Evolutionary conservation across 257 asterid species (phyloP).

Genomic region (Rubia yunnanensis): DNA sequence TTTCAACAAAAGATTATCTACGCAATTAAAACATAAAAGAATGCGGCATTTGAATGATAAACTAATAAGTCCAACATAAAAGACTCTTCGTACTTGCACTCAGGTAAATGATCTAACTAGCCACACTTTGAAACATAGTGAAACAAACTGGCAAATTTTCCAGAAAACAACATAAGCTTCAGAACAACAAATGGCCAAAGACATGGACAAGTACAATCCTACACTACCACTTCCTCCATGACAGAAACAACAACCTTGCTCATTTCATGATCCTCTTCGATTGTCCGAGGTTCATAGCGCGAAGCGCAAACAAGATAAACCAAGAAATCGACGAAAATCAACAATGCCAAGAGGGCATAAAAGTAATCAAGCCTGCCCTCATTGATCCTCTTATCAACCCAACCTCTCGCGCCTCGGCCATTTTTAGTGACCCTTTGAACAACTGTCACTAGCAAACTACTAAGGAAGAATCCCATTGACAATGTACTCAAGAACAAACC

Average conservation of each 20-base stretch:
- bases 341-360: constrained; percentile 1
- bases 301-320: background rate
- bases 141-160: no score
- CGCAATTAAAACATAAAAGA: no score
- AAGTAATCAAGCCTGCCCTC: constrained; percentile 5
- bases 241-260: background rate
- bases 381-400: constrained; percentile 4
- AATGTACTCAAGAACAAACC: background rate
- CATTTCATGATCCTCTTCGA: constrained; percentile 3
- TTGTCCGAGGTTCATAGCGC: background rate
- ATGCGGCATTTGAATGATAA: background rate
- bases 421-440: background rate
- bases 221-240: constrained; percentile 7
- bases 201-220: background rate
- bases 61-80: background rate
- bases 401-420: background rate
- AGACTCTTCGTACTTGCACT: background rate
- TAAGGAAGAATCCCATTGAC: constrained; percentile 2
- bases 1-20: no score
- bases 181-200: no score
- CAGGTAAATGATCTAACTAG: background rate
- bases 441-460: background rate
- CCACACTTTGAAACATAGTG: background rate
- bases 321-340: background rate
- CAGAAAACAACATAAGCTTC: background rate